These are phyloP conservation scores for Ramularia collo-cygni DNA, from an alignment of 2,329 filamentous ascomycete genomes.

Conservation along the genomic window DNA sequence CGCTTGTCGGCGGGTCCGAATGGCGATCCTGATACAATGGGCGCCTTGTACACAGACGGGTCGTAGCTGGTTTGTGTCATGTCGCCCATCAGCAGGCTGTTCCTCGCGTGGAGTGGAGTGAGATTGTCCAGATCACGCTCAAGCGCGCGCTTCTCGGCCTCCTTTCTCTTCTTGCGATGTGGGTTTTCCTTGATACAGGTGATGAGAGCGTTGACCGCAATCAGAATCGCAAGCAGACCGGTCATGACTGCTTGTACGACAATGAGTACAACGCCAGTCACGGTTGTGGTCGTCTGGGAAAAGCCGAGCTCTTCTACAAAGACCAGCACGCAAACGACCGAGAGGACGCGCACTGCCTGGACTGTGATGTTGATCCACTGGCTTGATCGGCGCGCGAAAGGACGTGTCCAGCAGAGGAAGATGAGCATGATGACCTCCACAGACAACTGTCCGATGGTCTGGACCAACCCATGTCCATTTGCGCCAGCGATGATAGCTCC, in stretches of 20 bases:
- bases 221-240: conserved; percentile 74
- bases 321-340: conserved; percentile 79
- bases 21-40: conserved; percentile 24
- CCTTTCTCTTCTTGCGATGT: conserved; percentile 80
- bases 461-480: conserved; percentile 76
- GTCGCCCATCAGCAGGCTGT: conserved; percentile 72
- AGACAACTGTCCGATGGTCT: conserved; percentile 71
- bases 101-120: conserved; percentile 79
- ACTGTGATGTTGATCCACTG: conserved; percentile 94
- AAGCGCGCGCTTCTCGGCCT: conserved; percentile 73
- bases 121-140: conserved; percentile 72
- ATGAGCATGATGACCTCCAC: conserved; percentile 74
- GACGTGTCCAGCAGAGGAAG: conserved; percentile 75
- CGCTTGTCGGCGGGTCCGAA: conserved; percentile 22
- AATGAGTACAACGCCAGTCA: conserved; percentile 88
- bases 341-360: conserved; percentile 80
- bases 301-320: conserved; percentile 93
- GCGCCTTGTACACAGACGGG: conserved; percentile 29
- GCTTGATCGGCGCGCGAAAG: conserved; percentile 77
- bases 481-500: conserved; percentile 77
- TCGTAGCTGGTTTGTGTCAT: conserved; percentile 26
- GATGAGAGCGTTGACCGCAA: conserved; percentile 81
- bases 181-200: conserved; percentile 81
- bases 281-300: conserved; percentile 83
- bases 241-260: conserved; percentile 84